These are phyloP conservation scores for Sporothrix schenckii DNA, from an alignment of 2,329 filamentous ascomycete genomes.

Conservation along the genomic window DNA sequence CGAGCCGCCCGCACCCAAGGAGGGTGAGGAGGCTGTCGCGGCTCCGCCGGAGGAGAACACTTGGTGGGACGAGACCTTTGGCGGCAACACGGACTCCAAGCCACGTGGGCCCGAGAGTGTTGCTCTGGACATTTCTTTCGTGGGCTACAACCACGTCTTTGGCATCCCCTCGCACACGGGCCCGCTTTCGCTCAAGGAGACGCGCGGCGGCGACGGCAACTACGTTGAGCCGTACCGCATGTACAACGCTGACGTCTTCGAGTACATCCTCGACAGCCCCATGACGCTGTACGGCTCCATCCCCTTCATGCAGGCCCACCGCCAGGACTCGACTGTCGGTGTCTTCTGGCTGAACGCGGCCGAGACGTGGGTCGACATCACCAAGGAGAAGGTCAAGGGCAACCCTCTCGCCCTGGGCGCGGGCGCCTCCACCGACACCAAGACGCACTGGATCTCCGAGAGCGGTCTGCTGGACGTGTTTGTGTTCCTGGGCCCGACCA, in stretches of 20 bases:
- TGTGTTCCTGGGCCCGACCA: conserved; percentile 87
- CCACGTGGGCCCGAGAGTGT: conserved; percentile 93
- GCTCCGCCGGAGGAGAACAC: conserved; percentile 76
- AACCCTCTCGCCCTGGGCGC: conserved; percentile 79
- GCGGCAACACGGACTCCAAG: conserved; percentile 92
- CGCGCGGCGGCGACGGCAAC: conserved; percentile 81
- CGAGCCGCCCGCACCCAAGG: conserved; percentile 62
- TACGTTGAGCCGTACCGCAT: conserved; percentile 88
- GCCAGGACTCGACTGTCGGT: conserved; percentile 88
- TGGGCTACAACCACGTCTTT: conserved; percentile 88
- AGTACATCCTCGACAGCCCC: conserved; percentile 94
- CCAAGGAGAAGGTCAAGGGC: conserved; percentile 71
- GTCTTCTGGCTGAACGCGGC: conserved; percentile 98
- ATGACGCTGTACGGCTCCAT: conserved; percentile 99
- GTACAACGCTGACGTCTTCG: conserved; percentile 97
- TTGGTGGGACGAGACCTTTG: conserved; percentile 98
- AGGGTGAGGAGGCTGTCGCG: conserved; percentile 50
- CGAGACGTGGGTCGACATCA: conserved; percentile 96
- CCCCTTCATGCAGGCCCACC: conserved; percentile 96
- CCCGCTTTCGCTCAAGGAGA: conserved; percentile 84
- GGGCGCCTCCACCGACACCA: conserved; percentile 70
- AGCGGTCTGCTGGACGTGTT: conserved; percentile 88
- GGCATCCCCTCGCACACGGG: conserved; percentile 94
- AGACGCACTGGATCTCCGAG: conserved; percentile 97
- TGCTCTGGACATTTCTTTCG: conserved; percentile 87